Base-by-base conservation (phyloP, 2,329 filamentous ascomycete genomes). In the Fusarium floridanum region DNA sequence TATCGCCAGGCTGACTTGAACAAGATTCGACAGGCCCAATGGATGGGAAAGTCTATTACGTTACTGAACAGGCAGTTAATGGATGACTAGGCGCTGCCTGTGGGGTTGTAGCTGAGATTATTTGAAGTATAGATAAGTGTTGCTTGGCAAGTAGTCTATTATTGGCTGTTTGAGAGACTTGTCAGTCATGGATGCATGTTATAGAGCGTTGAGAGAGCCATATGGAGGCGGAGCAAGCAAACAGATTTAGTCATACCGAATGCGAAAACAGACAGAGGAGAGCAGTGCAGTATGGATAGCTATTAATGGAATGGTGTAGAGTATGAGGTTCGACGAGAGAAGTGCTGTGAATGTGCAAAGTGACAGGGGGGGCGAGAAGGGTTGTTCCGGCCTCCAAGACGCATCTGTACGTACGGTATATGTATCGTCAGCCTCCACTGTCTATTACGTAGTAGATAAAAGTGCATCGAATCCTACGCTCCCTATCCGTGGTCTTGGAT, bases 141-240 rank as follows among this genome's bases (percentile, higher is more conserved):
- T 55, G 12, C 20, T 41, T 32, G 17, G 45, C n/a, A 43, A 45
- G 37, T n/a, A 57, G 48, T 57, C 22, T 39, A 34, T n/a, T 56
- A 53, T 67, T 32, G 48, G 37, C 22, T 69, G 39, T 59, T 48
- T n/a, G 41, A 41, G 50, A 53, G 24, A 22, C 14, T 10, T 22
- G 36, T 53, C 27, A 48, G 36, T 59, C 34, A 59, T 34, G 50
- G 43, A 64, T 41, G 53, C 24, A 27, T 64, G 22, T 53, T 37
- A 57, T 55, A 12, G 22, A 24, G 32, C 50, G 62, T 48, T 39
- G 53, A 53, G 39, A 67, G n/a, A 56, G 45, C 45, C 48, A 64
- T 55, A 24, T 41, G 27, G 22, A 59, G 39, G 53, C 56, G 55
- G 12, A 45, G 7, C n/a, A 17, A 45, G 22, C 48, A 34, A 34